These are phyloP conservation scores for Rhododendron simsii DNA, from an alignment of 148 eudicot genomes.

Conservation along the genomic window DNA sequence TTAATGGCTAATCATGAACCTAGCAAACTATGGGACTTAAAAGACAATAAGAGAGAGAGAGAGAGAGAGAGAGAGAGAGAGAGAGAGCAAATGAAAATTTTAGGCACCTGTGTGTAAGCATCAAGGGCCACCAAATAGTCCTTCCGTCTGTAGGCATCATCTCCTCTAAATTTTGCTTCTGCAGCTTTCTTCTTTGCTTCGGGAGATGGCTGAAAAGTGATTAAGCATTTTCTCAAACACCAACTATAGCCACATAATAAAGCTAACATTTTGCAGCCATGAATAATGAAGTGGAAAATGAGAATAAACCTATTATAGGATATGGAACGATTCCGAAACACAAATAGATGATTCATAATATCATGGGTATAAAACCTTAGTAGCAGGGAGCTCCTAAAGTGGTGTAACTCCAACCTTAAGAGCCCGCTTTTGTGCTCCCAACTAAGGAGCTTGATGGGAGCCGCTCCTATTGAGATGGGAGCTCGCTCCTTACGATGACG, in stretches of 20 bases:
- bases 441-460: neutral
- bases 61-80: neutral
- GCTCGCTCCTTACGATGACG: neutral
- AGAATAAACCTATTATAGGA: too few species aligned
- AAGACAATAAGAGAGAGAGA: neutral
- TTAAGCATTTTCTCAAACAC: neutral
- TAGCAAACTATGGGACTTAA: neutral
- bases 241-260: neutral
- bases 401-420: neutral
- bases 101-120: slow-evolving; percentile 76
- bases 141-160: slow-evolving; percentile 71
- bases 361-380: neutral
- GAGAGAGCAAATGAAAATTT: neutral
- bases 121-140: slow-evolving; percentile 63
- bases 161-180: slow-evolving; percentile 81
- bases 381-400: neutral
- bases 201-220: slow-evolving; percentile 47
- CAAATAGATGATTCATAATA: too few species aligned
- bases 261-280: neutral
- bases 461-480: too few species aligned
- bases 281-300: neutral
- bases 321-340: neutral
- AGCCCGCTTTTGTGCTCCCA: neutral
- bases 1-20: neutral
- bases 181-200: slow-evolving; percentile 86